These are phyloP conservation scores for Fusarium tupiense DNA, from an alignment of 2,329 filamentous ascomycete species.

Conservation along the genomic window DNA sequence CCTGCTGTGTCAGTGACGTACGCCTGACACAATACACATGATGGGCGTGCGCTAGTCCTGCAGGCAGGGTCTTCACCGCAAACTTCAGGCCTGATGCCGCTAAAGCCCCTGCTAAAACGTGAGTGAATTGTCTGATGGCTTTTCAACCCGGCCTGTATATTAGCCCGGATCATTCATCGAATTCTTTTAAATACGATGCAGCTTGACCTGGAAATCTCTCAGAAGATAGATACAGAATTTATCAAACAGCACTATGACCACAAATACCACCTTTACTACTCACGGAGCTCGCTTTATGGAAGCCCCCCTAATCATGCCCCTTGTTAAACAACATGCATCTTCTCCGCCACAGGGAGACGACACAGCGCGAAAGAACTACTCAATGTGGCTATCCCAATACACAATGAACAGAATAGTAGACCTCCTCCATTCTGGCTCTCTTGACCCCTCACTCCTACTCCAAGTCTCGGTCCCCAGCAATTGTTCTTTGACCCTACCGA, in stretches of 20 bases:
- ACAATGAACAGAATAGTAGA: neutral
- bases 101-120: neutral
- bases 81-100: neutral
- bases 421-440: neutral
- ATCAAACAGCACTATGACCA: neutral
- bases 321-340: neutral
- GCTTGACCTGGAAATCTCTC: neutral
- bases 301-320: neutral
- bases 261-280: neutral
- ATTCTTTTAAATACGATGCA: neutral
- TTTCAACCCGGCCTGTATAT: neutral
- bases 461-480: neutral
- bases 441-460: neutral
- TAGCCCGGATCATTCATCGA: neutral
- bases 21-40: neutral
- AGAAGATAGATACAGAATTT: rapidly evolving
- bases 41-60: neutral
- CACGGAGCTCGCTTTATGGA: neutral
- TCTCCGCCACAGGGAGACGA: too few relatives aligned
- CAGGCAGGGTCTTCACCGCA: neutral
- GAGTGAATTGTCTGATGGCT: neutral
- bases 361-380: neutral
- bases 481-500: neutral
- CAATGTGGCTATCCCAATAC: neutral
- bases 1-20: neutral